Evolutionary conservation across 2,329 filamentous ascomycete species (phyloP).

Genomic region (Epichloe sylvatica): DNA sequence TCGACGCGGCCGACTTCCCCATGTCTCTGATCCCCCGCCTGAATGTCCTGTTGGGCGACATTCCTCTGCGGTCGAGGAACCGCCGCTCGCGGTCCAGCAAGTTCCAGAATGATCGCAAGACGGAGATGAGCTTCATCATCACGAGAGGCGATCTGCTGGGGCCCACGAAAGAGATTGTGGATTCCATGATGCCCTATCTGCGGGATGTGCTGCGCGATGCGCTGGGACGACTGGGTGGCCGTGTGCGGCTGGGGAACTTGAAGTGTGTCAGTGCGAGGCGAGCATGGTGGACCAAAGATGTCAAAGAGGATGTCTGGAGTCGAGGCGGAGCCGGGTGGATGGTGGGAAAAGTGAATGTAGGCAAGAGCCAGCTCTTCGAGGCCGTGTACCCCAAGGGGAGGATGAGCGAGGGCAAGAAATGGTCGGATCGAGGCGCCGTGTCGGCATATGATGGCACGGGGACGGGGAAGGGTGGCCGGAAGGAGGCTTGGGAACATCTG

Average conservation of each 20-base stretch:
- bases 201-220: conserved; percentile 62
- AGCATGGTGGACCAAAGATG: conserved; percentile 76
- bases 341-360: conserved; percentile 96
- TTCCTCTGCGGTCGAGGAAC: conserved; percentile 65
- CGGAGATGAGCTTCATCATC: conserved; percentile 80
- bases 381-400: conserved; percentile 70
- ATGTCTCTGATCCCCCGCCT: conserved; percentile 79
- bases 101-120: conserved; percentile 53
- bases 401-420: conserved; percentile 22
- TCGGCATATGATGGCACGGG: conserved; percentile 8
- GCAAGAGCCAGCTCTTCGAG: conserved; percentile 86
- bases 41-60: conserved; percentile 52
- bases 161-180: conserved; percentile 70
- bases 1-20: conserved; percentile 93
- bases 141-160: conserved; percentile 78
- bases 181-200: conserved; percentile 75
- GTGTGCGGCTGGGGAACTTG: conserved; percentile 77
- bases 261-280: conserved; percentile 74
- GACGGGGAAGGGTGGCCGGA: conserved; percentile 4
- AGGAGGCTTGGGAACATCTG: conserved; percentile 11
- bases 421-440: conserved; percentile 5
- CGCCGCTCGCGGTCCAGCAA: conserved; percentile 55
- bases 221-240: conserved; percentile 50
- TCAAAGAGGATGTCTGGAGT: conserved; percentile 76
- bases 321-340: conserved; percentile 85